Percentiles rank a stretch among this genome's conserved stretches.
Conservation (phyloP, 129 eudicot species). For the Helichrysum umbraculigerum region DNA sequence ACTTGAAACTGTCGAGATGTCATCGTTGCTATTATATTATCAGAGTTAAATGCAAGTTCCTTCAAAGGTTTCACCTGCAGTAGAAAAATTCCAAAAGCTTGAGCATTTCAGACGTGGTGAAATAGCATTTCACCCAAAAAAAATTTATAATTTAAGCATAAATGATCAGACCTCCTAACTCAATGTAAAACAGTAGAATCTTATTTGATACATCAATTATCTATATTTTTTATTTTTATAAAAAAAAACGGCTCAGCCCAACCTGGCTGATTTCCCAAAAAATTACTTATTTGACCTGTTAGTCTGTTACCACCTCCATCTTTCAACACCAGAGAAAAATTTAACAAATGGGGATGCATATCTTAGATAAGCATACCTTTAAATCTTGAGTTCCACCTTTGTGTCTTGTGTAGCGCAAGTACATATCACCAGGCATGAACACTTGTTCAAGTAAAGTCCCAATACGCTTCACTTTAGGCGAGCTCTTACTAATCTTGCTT, state of each 20-base stretch:
- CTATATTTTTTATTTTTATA: not conserved
- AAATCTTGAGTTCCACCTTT: constrained; percentile 80
- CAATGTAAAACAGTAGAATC: not conserved
- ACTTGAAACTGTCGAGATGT: constrained; percentile 95
- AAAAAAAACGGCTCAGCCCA: not conserved
- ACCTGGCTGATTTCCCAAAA: not conserved
- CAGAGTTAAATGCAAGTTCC: constrained; percentile 89
- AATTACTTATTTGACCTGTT: not conserved
- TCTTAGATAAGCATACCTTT: constrained; percentile 50
- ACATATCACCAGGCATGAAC: constrained; percentile 97
- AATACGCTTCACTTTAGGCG: constrained; percentile 93
- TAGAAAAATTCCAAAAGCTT: constrained; percentile 23
- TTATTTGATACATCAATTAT: not conserved
- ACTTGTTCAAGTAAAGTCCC: constrained; percentile 96
- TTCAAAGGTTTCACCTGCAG: constrained; percentile 89
- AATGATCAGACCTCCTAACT: not conserved
- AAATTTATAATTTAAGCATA: no score
- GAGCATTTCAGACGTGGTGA: not conserved
- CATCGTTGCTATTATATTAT: constrained; percentile 78
- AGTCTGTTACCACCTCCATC: not conserved
- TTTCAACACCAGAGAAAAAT: not conserved
- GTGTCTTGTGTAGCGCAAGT: constrained; percentile 75
- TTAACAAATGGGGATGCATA: not conserved
- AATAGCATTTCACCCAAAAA: not conserved
- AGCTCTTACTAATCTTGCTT: constrained; percentile 74